Evolutionary conservation across 106 monocot species (phyloP).

Genomic region (Gastrodia elata): DNA sequence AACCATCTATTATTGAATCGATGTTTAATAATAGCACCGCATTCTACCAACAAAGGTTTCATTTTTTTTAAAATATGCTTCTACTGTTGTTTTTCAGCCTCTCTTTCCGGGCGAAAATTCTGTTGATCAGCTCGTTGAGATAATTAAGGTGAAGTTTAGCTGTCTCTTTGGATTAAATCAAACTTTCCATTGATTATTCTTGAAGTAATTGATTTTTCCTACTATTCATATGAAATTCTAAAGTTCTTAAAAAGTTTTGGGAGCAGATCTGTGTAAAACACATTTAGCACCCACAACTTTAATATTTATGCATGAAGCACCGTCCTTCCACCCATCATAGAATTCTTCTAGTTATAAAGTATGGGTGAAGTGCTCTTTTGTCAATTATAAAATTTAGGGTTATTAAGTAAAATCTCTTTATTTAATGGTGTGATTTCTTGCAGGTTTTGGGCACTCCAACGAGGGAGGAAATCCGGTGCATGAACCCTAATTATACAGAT

Average conservation of each 20-base stretch:
- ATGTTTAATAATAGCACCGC: no score
- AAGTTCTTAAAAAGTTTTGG: no score
- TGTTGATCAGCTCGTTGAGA: conserved; percentile 72
- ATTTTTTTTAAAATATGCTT: neutral
- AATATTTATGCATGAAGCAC: no score
- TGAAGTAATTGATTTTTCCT: no score
- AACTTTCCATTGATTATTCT: neutral
- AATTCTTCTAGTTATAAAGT: no score
- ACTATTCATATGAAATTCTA: no score
- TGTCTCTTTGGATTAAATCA: neutral
- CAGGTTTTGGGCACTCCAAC: conserved; percentile 82
- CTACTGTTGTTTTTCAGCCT: conserved; percentile 25
- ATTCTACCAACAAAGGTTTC: no score
- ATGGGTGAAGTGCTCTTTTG: no score
- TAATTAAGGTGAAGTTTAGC: conserved; percentile 38
- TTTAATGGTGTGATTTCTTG: conserved; percentile 5
- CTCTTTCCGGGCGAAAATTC: conserved; percentile 65
- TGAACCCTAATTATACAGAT: conserved; percentile 71
- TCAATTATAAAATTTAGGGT: neutral
- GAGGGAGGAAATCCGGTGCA: conserved; percentile 75
- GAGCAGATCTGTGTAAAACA: no score
- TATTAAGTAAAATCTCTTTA: neutral
- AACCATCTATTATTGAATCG: no score
- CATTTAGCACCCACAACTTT: no score
- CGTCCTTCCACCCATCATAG: neutral